Evolutionary conservation across 352 stramenopile species (phyloP).

Genomic region (Thraustochytrium sp.): DNA sequence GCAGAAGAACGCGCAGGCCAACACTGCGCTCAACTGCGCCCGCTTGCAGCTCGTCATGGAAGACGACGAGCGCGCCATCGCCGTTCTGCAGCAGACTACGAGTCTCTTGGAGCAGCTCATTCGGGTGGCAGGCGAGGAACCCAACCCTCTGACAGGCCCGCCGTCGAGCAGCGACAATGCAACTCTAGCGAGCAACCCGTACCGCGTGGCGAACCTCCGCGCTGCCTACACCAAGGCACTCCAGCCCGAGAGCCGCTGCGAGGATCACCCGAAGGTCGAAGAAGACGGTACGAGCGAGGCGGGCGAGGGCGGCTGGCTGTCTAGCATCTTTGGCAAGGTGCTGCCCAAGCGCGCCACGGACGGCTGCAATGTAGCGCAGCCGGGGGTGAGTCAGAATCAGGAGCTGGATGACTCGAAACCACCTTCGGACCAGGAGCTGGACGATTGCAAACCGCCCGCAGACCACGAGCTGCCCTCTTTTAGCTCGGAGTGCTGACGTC

Average conservation of each 20-base stretch:
- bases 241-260: background rate
- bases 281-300: background rate
- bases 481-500: too few relatives aligned
- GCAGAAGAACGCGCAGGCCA: background rate
- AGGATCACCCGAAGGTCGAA: background rate
- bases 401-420: too few relatives aligned
- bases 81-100: background rate
- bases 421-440: too few relatives aligned
- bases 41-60: background rate
- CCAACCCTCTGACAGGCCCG: background rate
- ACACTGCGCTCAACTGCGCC: background rate
- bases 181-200: background rate
- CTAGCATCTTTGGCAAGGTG: slow-evolving; percentile 24
- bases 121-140: background rate
- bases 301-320: background rate
- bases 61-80: background rate
- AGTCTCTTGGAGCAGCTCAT: background rate
- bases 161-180: too few relatives aligned
- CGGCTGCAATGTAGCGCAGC: background rate
- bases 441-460: too few relatives aligned
- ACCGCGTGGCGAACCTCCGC: background rate
- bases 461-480: too few relatives aligned
- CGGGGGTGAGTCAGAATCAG: too few relatives aligned
- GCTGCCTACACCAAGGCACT: background rate
- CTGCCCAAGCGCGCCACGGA: background rate